These are phyloP conservation scores for Astragalus membranaceus DNA, from an alignment of 306 rosid species.

Conservation along the genomic window DNA sequence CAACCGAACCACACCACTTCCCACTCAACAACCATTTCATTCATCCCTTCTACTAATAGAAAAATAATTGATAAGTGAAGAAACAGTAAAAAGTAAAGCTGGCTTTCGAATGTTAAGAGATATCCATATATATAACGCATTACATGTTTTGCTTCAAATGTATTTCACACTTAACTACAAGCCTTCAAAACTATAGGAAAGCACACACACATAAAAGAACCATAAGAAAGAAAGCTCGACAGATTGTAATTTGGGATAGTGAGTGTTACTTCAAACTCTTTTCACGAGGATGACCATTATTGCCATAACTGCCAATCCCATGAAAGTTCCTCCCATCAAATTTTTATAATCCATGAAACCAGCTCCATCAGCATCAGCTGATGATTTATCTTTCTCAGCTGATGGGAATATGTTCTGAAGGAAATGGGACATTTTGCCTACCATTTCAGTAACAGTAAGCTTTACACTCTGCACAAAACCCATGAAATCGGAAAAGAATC, in stretches of 20 bases:
- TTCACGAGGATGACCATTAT: slow-evolving; percentile 55
- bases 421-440: slow-evolving; percentile 29
- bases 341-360: slow-evolving; percentile 5
- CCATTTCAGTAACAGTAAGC: slow-evolving; percentile 37
- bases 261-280: slow-evolving; percentile 46
- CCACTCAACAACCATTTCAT: too few relatives aligned
- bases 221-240: slow-evolving; percentile 33
- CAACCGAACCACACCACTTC: too few relatives aligned
- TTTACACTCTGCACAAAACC: slow-evolving; percentile 32
- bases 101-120: neutral
- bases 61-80: too few relatives aligned
- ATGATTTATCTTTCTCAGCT: slow-evolving; percentile 22
- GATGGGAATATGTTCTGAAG: slow-evolving; percentile 48
- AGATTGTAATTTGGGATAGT: neutral
- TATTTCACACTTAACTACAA: neutral
- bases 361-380: slow-evolving; percentile 29
- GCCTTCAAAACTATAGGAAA: neutral
- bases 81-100: neutral
- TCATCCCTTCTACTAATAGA: neutral
- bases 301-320: slow-evolving; percentile 65
- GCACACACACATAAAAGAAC: neutral
- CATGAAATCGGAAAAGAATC: neutral
- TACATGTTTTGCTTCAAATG: neutral
- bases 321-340: slow-evolving; percentile 36
- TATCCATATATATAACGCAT: neutral